A percentile compares a stretch with the other conserved stretches of the same genome.
Evolutionary conservation across 2,329 filamentous ascomycete genomes (phyloP).

Genomic region (Aplosporella prunicola): DNA sequence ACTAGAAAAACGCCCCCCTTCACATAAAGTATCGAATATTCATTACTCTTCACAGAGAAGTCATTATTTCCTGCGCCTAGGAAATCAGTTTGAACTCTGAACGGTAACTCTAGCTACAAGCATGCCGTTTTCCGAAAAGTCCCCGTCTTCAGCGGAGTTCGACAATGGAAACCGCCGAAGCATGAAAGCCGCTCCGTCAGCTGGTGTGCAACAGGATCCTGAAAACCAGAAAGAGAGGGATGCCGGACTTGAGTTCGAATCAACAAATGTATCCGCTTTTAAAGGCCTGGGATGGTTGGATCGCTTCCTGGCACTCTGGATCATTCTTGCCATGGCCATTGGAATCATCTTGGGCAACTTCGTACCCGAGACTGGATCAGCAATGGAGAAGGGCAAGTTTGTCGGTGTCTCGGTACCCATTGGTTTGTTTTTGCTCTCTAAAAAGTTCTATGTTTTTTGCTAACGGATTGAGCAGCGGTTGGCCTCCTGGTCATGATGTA

Average conservation of each 20-base stretch:
- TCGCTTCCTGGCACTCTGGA: constrained; percentile 48
- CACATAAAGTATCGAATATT: too few species aligned
- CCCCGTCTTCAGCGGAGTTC: too few species aligned
- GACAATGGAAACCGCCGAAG: too few species aligned
- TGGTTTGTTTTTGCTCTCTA: constrained; percentile 32
- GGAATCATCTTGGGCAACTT: constrained; percentile 72
- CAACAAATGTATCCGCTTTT: constrained; percentile 14
- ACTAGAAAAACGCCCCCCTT: too few species aligned
- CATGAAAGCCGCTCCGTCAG: too few species aligned
- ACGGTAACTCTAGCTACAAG: too few species aligned
- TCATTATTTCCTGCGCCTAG: too few species aligned
- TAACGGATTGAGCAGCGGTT: constrained; percentile 51
- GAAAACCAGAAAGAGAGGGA: background rate
- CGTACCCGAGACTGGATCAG: constrained; percentile 50
- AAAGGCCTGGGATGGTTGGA: constrained; percentile 37
- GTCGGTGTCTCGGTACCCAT: constrained; percentile 62
- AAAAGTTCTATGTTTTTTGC: background rate
- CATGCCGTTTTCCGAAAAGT: too few species aligned
- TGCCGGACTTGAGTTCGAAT: background rate
- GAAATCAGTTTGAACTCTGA: too few species aligned
- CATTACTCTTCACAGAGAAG: too few species aligned
- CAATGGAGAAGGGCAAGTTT: constrained; percentile 61
- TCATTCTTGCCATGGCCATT: constrained; percentile 66
- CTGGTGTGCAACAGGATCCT: too few species aligned
- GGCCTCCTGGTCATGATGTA: constrained; percentile 91